A percentile compares a stretch with the other conserved stretches of the same genome.
These are phyloP conservation scores for Nitzschia sp. DNA, from an alignment of 108 stramenopile genomes.

Conservation along the genomic window DNA sequence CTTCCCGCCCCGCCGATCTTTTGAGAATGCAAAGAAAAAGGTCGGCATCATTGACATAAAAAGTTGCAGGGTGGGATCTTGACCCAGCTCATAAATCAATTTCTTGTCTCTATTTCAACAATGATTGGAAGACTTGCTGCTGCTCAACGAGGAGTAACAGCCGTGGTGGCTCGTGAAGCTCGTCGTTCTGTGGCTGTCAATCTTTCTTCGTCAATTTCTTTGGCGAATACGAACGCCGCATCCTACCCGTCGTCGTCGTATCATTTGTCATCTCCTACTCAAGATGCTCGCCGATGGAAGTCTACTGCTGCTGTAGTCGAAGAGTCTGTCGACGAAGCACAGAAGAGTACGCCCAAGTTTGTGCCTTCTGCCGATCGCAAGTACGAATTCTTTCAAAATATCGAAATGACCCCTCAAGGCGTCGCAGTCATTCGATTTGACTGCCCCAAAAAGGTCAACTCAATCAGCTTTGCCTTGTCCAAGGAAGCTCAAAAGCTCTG, in stretches of 20 bases:
- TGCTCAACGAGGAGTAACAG: constrained; percentile 10
- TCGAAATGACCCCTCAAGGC: constrained; percentile 77
- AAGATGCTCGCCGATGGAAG: constrained; percentile 12
- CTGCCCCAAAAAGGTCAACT: constrained; percentile 93
- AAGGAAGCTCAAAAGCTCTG: constrained; percentile 87
- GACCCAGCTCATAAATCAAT: too few species aligned
- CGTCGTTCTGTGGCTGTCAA: background rate
- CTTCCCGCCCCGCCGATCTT: background rate
- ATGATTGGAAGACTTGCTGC: constrained; percentile 33
- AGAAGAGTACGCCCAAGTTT: constrained; percentile 34
- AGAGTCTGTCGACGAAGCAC: background rate
- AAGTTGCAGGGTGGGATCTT: too few species aligned
- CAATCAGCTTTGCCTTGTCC: constrained; percentile 85
- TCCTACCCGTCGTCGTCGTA: background rate
- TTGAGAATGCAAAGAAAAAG: background rate
- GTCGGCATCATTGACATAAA: background rate
- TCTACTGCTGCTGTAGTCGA: constrained; percentile 27
- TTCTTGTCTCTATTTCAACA: background rate
- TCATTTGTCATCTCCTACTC: background rate
- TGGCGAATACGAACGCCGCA: background rate
- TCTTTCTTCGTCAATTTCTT: background rate
- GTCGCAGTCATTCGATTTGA: constrained; percentile 93
- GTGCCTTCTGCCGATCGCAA: constrained; percentile 69
- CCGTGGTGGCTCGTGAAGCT: constrained; percentile 18
- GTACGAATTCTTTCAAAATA: constrained; percentile 84